Base-by-base conservation (phyloP, 2,329 filamentous ascomycete species). In the Colletotrichum coccodes region DNA sequence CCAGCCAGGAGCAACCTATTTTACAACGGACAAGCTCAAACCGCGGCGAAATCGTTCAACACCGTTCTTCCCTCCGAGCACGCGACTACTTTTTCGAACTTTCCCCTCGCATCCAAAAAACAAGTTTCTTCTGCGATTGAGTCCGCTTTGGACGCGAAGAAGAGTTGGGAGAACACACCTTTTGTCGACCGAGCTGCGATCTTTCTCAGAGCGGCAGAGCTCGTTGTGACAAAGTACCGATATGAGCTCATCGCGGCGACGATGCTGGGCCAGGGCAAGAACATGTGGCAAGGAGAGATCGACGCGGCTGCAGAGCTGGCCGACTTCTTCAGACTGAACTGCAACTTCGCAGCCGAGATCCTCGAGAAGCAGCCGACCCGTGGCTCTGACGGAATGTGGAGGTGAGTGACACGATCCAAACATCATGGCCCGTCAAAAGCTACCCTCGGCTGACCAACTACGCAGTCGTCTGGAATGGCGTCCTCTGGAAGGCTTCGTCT, bases 281-380 rank as follows among this genome's bases (percentile, higher is more conserved):
- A 98, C 79, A 94, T 94, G 56, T 98, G 94, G 94, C 95, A 98
- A 82, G 95, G 95, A n/a, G 95, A 98, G 86, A 98, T 98, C 72
- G 95, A 98, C 80, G 89, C 95, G 42, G 95, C 95, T 21, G 95
- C 95, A 7, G 96, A 98, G 86, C 83, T 97, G 74, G 92, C 90
- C 74, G 95, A 98, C 79, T 98, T 98, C 83, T 85, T 98, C 78
- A 90, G 94, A 77, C 97, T 98, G 85, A 96, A 96, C 77, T 95
- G 98, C 61, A 90, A 95, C 79, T 98, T 96, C 77, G 95, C 95
- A 30, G 92, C 97, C 82, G 93, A 98, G 78, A 84, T 97, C 63
- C 97, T 97, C 79, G 88, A 89, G 40, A 90, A 94, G 78, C 96
- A 98, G 82, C 95, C 95, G 14, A 87, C 86, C 56, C 94, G 96